phyloP scores from a whole-genome alignment of 2,329 filamentous ascomycete genomes.

The Rhinocladiella similis region DNA sequence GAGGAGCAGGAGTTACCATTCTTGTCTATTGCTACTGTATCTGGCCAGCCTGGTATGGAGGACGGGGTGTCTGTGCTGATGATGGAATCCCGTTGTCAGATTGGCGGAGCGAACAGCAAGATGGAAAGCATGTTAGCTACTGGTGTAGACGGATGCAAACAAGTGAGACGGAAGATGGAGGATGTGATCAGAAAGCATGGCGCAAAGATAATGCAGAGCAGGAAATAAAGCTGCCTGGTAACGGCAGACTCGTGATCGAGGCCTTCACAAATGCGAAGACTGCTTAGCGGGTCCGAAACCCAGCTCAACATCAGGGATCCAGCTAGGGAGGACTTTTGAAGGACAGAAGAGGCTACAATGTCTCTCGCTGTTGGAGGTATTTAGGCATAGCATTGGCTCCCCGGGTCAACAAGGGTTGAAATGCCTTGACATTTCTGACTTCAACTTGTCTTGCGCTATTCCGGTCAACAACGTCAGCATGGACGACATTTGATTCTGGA shows the following conservation, averaged over 20 bases:
- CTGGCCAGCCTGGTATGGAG: slow-evolving; percentile 59
- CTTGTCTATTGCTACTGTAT: slow-evolving; percentile 79
- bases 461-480: too few species aligned
- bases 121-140: slow-evolving; percentile 92
- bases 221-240: slow-evolving; percentile 6
- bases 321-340: not conserved
- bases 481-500: too few species aligned
- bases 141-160: slow-evolving; percentile 86
- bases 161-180: slow-evolving; percentile 79
- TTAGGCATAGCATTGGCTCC: too few species aligned
- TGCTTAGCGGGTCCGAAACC: not conserved
- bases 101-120: slow-evolving; percentile 52
- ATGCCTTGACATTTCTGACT: too few species aligned
- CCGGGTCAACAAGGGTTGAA: too few species aligned
- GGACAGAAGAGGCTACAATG: not conserved
- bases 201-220: slow-evolving; percentile 24
- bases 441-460: too few species aligned
- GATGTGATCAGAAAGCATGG: slow-evolving; percentile 58
- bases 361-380: too few species aligned
- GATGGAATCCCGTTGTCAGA: slow-evolving; percentile 87
- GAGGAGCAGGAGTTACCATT: slow-evolving; percentile 76
- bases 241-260: not conserved
- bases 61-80: slow-evolving; percentile 72
- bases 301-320: too few species aligned
- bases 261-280: not conserved